Evolutionary conservation across 2,329 filamentous ascomycete genomes (phyloP), one percentile per base, ranked within the genome.

Genomic region (Aureobasidium sp.): DNA sequence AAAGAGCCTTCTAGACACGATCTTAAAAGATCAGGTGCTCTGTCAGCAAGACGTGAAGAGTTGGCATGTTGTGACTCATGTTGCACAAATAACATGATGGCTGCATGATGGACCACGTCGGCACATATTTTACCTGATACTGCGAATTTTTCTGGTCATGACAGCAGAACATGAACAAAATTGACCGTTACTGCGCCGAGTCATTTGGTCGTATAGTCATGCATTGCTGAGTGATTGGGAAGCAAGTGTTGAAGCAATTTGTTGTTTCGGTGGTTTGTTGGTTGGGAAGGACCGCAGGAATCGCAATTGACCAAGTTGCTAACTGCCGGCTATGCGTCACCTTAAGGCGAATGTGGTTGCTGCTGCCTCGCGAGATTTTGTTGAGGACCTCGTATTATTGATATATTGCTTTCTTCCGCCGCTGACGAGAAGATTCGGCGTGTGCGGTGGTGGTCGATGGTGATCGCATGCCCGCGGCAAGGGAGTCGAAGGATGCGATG

Each of bases 371-470:
- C n/a, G n/a, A 36, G 17, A 22, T 34, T 57, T 25, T 45, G 53
- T 57, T 57, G 53, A 36, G 53, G 15, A 57, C 17, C 39, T 57
- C 53, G 53, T 57, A 57, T 57, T 57, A 45, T 34, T 57, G 39
- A 45, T 56, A 57, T 44, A 57, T 57, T 45, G 53, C 39, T 42
- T 42, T 22, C 37, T 44, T 11, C 39, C 14, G 39, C 27, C 42
- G 29, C 17, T 27, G 34, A 39, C 20, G 20, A 53, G 49, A 27
- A 6, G 12, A 17, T 36, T 45, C 39, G 12, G 41, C 39, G 31
- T 55, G 15, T 55, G 53, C 29, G 37, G n/a, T 55, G 37, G 7
- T 36, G n/a, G 25, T 57, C 53, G 39, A 45, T 44, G 53, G n/a
- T 57, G 53, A 57, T 57, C 53, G 39, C 41, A 29, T 34, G 25